phyloP scores from a whole-genome alignment of 495 filamentous ascomycete species.

The Melanomma pulvis-pyrius region DNA sequence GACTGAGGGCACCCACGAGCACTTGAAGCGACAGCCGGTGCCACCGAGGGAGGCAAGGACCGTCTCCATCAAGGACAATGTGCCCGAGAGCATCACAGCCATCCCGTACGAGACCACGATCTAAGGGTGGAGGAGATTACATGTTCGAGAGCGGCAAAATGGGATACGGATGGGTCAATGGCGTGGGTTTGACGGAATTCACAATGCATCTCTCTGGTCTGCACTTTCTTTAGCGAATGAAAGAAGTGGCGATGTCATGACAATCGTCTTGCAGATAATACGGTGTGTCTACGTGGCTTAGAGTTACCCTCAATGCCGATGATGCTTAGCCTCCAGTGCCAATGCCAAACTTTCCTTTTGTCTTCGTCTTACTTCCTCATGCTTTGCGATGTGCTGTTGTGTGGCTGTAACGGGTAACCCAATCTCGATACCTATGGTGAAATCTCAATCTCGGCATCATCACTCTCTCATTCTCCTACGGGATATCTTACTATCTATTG shows the following conservation, averaged over 20 bases:
- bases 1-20: constrained; percentile 77
- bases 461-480: background rate
- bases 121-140: constrained; percentile 56
- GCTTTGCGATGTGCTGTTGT: background rate
- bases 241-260: constrained; percentile 25
- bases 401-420: background rate
- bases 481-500: background rate
- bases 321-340: constrained; percentile 2
- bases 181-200: constrained; percentile 33
- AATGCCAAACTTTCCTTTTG: background rate
- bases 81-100: constrained; percentile 87
- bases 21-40: constrained; percentile 87
- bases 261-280: constrained; percentile 23
- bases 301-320: constrained; percentile 25
- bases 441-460: background rate
- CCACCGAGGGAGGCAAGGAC: constrained; percentile 78
- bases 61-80: constrained; percentile 73
- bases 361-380: background rate
- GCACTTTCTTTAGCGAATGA: constrained; percentile 34
- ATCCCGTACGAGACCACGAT: constrained; percentile 98
- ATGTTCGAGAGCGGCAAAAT: constrained; percentile 22
- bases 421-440: background rate
- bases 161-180: constrained; percentile 28
- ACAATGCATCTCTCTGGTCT: constrained; percentile 27
- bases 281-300: constrained; percentile 21